These are phyloP conservation scores for Geosmithia putterillii DNA, from an alignment of 2,329 filamentous ascomycete species.

Conservation along the genomic window DNA sequence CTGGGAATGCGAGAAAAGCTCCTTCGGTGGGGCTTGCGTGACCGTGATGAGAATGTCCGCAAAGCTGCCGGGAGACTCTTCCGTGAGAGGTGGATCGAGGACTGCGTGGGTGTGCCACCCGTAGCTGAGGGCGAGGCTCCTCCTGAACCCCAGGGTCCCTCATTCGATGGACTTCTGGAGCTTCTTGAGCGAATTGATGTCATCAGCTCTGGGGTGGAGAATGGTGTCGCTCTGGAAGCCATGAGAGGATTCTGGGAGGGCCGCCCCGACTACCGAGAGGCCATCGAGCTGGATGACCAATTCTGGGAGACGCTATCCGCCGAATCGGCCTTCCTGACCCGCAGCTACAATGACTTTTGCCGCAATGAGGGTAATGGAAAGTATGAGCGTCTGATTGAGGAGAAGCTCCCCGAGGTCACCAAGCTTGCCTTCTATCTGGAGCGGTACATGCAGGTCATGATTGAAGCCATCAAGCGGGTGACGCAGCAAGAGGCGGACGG, in stretches of 20 bases:
- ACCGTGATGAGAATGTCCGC: conserved; percentile 86
- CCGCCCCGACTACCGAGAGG: conserved; percentile 68
- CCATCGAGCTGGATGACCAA: conserved; percentile 56
- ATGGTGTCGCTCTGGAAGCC: conserved; percentile 81
- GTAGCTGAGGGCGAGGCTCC: conserved; percentile 44
- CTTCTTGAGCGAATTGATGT: conserved; percentile 90
- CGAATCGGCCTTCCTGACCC: conserved; percentile 79
- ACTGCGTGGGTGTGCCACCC: conserved; percentile 62
- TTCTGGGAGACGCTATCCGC: conserved; percentile 76
- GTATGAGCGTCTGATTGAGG: conserved; percentile 66
- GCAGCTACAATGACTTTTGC: conserved; percentile 92
- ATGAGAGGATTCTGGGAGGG: conserved; percentile 97
- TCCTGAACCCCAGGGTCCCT: conserved; percentile 48
- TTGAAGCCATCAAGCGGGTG: conserved; percentile 48
- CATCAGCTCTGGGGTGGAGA: conserved; percentile 78
- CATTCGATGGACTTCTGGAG: conserved; percentile 74
- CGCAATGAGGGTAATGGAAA: conserved; percentile 61
- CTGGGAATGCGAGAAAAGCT: conserved; percentile 92
- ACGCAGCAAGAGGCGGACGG: conserved; percentile 42
- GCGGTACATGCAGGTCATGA: conserved; percentile 59
- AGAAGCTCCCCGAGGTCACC: conserved; percentile 91
- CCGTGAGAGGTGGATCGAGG: conserved; percentile 93
- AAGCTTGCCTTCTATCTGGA: conserved; percentile 80
- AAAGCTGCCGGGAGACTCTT: conserved; percentile 87
- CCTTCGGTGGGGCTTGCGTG: conserved; percentile 84